Conservation (phyloP, 345 rosid genomes). For the Excoecaria agallocha region DNA sequence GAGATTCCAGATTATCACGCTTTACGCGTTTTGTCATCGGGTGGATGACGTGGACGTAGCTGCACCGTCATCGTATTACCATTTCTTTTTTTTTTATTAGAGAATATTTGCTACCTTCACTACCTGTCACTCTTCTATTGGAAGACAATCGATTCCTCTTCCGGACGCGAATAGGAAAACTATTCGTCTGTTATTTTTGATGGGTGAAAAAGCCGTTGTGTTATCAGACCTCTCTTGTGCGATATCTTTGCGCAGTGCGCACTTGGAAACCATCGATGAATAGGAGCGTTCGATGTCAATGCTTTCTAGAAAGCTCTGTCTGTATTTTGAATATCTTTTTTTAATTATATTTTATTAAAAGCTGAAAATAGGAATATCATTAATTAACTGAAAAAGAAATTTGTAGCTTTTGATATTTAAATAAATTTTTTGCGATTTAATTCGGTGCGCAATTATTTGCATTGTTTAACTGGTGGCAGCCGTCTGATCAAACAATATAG, state of each 20-base stretch:
- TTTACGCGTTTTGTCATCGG: constrained; percentile 40
- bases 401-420: background rate
- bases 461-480: no score
- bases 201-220: background rate
- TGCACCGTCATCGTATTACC: constrained; percentile 41
- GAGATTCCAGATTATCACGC: constrained; percentile 48
- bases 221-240: background rate
- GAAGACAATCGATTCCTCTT: background rate
- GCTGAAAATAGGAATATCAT: background rate
- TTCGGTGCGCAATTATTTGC: no score
- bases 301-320: constrained; percentile 12
- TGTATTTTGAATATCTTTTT: background rate
- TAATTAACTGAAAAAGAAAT: background rate
- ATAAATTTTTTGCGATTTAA: no score
- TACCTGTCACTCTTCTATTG: background rate
- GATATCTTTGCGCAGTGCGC: constrained; percentile 13
- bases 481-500: no score
- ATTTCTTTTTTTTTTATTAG: background rate
- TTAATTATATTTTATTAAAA: background rate
- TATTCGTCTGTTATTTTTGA: background rate
- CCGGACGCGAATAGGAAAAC: background rate
- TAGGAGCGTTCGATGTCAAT: constrained; percentile 10
- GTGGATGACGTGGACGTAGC: constrained; percentile 54
- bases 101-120: background rate
- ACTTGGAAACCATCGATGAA: constrained; percentile 21